Conservation (phyloP, 1,139 yeast genomes). For the Hyphopichia burtonii region DNA sequence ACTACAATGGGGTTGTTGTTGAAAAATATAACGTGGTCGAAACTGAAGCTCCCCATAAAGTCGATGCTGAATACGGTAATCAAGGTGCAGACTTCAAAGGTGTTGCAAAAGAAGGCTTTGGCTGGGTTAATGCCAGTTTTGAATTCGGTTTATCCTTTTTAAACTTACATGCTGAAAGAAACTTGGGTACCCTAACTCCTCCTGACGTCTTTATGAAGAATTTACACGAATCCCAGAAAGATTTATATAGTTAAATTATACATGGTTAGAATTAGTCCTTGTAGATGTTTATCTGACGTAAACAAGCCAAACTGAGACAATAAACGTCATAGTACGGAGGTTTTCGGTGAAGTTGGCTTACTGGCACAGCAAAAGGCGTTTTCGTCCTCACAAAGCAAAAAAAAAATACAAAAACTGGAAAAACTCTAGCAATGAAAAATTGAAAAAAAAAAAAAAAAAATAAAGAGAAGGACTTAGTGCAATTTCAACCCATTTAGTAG, state of each 20-base stretch:
- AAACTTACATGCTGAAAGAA: conserved; percentile 68
- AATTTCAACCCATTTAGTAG: neutral
- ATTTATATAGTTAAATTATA: conserved; percentile 21
- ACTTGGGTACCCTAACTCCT: conserved; percentile 79
- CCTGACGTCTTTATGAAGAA: conserved; percentile 67
- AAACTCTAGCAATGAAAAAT: neutral
- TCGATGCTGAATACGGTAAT: conserved; percentile 95
- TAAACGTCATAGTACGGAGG: too few relatives aligned
- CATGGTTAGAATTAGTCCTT: neutral
- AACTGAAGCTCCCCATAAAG: conserved; percentile 83
- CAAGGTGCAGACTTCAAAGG: conserved; percentile 94
- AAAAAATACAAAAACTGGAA: neutral
- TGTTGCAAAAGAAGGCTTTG: conserved; percentile 94
- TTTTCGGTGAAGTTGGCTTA: too few relatives aligned
- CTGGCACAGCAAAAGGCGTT: neutral
- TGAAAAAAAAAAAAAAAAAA: neutral
- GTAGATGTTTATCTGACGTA: neutral
- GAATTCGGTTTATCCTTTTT: conserved; percentile 70
- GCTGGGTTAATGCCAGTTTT: conserved; percentile 94
- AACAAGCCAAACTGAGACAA: too few relatives aligned
- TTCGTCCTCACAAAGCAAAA: neutral
- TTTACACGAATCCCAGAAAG: conserved; percentile 46
- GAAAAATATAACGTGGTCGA: conserved; percentile 92
- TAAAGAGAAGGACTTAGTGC: neutral
- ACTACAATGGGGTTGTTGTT: conserved; percentile 91